Evolutionary conservation across 441 rosid genomes (phyloP).

Genomic region (Croton laevigatus): DNA sequence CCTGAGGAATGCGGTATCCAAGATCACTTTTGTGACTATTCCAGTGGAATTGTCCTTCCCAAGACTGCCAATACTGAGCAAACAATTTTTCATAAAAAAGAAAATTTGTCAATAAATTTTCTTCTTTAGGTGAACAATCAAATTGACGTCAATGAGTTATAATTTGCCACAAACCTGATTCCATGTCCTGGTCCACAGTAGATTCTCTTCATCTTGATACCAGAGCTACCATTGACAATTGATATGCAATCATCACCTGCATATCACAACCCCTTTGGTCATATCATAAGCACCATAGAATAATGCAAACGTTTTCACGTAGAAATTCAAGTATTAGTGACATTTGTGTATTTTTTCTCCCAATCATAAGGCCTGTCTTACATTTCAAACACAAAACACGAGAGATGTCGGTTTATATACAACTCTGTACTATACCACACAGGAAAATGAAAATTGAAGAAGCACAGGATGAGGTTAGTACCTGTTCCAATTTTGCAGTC

Average conservation of each 20-base stretch:
- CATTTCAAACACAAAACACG: not conserved
- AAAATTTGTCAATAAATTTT: not conserved
- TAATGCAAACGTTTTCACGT: not conserved
- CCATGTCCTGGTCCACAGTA: constrained; percentile 99
- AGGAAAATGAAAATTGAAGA: constrained; percentile 3
- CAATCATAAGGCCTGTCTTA: not conserved
- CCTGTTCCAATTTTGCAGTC: constrained; percentile 98
- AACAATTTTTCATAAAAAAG: constrained; percentile 10
- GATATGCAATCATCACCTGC: constrained; percentile 97
- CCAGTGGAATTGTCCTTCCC: constrained; percentile 77
- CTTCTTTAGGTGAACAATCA: not conserved
- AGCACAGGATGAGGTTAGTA: constrained; percentile 24
- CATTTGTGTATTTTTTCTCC: not conserved
- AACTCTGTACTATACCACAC: not conserved
- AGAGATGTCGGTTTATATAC: not conserved
- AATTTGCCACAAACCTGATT: constrained; percentile 50
- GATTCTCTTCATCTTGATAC: constrained; percentile 76
- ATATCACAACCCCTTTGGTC: constrained; percentile 18
- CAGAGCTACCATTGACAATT: constrained; percentile 75
- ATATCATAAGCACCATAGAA: not conserved
- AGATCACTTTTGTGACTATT: constrained; percentile 73
- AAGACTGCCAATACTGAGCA: constrained; percentile 82
- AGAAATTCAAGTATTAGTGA: not conserved
- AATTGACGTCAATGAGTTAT: not conserved
- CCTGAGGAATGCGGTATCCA: constrained; percentile 75